These are phyloP conservation scores for Colletotrichum simmondsii DNA, from an alignment of 2,329 filamentous ascomycete genomes.

Conservation along the genomic window DNA sequence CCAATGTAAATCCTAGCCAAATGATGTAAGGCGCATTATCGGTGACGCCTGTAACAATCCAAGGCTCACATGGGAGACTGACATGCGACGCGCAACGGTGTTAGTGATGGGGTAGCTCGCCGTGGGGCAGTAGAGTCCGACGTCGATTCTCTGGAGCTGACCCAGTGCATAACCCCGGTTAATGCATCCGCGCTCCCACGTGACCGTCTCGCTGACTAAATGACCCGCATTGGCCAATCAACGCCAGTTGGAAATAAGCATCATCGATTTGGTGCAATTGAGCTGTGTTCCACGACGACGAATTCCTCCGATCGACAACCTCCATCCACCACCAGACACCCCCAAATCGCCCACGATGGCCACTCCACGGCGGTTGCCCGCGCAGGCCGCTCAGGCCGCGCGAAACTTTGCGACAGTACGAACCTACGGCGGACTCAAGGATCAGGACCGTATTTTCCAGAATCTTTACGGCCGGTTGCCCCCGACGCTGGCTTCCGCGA, in stretches of 20 bases:
- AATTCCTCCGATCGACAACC: conserved; percentile 43
- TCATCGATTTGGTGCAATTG: conserved; percentile 28
- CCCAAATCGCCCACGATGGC: conserved; percentile 51
- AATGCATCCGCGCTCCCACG: conserved; percentile 1
- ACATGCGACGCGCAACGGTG: conserved; percentile 11
- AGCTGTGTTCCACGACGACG: conserved; percentile 32
- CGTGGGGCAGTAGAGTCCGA: conserved; percentile 11
- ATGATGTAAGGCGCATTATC: conserved; percentile 18
- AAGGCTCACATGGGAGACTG: background rate
- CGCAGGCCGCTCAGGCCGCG: conserved; percentile 35
- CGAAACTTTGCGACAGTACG: conserved; percentile 78
- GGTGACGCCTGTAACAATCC: background rate
- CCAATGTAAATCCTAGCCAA: conserved; percentile 1
- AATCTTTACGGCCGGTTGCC: conserved; percentile 96
- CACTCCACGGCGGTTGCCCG: conserved; percentile 49
- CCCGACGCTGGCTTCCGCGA: conserved; percentile 89
- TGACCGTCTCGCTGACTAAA: conserved; percentile 39
- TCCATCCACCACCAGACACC: conserved; percentile 40
- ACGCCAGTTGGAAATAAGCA: conserved; percentile 31
- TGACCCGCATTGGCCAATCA: conserved; percentile 55
- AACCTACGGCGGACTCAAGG: conserved; percentile 86
- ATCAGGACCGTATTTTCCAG: conserved; percentile 99
- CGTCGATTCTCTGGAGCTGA: background rate
- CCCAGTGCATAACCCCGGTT: conserved; percentile 31
- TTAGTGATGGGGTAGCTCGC: conserved; percentile 6